Conservation (phyloP, 2,329 filamentous ascomycete genomes). For the Drechslerella coelobrocha region DNA sequence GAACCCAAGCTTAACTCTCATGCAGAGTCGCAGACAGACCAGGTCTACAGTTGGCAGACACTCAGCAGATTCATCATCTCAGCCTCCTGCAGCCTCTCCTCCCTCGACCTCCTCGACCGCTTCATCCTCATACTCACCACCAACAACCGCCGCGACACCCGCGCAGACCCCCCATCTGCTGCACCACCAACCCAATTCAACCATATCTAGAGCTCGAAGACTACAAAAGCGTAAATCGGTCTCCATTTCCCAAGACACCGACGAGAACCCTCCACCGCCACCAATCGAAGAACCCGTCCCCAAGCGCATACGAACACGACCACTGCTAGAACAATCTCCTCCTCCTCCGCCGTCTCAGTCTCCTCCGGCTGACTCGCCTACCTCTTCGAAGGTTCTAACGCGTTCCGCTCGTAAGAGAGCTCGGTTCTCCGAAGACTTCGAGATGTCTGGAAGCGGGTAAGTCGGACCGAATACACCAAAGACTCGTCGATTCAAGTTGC, state of each 20-base stretch:
- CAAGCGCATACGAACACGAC: constrained; percentile 40
- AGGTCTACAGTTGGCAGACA: constrained; percentile 50
- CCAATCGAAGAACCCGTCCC: constrained; percentile 22
- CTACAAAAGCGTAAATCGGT: constrained; percentile 44
- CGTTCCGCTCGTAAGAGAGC: constrained; percentile 50
- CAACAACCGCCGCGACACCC: constrained; percentile 19
- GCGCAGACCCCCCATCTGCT: not conserved
- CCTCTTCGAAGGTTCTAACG: constrained; percentile 44
- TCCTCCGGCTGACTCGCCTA: constrained; percentile 41
- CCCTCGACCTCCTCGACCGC: constrained; percentile 6
- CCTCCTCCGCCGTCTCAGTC: constrained; percentile 35
- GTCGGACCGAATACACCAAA: not conserved
- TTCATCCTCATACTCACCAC: constrained; percentile 23
- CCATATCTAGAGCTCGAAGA: constrained; percentile 28
- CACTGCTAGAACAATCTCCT: constrained; percentile 27
- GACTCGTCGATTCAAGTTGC: not conserved
- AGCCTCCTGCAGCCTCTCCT: constrained; percentile 32
- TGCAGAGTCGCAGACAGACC: constrained; percentile 50
- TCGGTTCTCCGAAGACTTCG: constrained; percentile 49
- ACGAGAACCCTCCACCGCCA: constrained; percentile 17
- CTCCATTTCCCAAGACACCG: constrained; percentile 36
- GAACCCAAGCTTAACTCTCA: constrained; percentile 45
- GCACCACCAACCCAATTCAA: not conserved
- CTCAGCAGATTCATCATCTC: constrained; percentile 47
- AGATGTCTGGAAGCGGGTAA: constrained; percentile 49